Evolutionary conservation across 2,329 filamentous ascomycete genomes (phyloP).

Genomic region (Xylaria hypoxylon): DNA sequence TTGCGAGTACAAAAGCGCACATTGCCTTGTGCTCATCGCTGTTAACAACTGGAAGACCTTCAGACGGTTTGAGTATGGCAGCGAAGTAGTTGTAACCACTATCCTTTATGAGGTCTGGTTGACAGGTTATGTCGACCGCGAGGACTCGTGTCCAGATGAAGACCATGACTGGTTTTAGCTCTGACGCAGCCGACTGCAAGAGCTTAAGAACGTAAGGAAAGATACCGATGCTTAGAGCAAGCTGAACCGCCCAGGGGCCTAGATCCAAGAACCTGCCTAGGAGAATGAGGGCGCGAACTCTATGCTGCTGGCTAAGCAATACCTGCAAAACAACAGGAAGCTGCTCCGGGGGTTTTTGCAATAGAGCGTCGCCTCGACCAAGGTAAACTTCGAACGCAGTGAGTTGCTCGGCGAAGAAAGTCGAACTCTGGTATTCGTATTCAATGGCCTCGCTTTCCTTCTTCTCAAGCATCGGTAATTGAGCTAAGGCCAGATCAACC

Average conservation of each 20-base stretch:
- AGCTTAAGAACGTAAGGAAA: conserved; percentile 99
- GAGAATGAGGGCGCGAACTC: conserved; percentile 89
- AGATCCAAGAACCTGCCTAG: conserved; percentile 94
- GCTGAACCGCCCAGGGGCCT: conserved; percentile 97
- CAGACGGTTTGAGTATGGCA: conserved; percentile 86
- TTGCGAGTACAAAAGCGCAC: conserved; percentile 97
- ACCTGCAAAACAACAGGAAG: conserved; percentile 96
- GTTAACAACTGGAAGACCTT: conserved; percentile 86
- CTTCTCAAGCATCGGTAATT: conserved; percentile 86
- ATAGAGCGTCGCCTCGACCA: conserved; percentile 80
- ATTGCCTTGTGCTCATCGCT: conserved; percentile 96
- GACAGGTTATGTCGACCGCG: conserved; percentile 93
- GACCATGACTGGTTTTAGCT: conserved; percentile 98
- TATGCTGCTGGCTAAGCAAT: conserved; percentile 92
- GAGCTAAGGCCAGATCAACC: conserved; percentile 92
- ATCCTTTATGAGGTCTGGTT: conserved; percentile 94
- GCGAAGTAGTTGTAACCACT: conserved; percentile 98
- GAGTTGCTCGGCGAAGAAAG: conserved; percentile 96
- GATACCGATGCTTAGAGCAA: conserved; percentile 96
- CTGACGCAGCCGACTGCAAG: conserved; percentile 91
- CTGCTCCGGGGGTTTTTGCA: conserved; percentile 91
- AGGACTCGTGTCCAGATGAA: conserved; percentile 98
- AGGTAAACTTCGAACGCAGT: conserved; percentile 98
- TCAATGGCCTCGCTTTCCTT: conserved; percentile 77
- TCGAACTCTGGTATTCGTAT: conserved; percentile 95